Conservation (phyloP, 1,284 basidiomycete species). For the Boletus austroedulis region DNA sequence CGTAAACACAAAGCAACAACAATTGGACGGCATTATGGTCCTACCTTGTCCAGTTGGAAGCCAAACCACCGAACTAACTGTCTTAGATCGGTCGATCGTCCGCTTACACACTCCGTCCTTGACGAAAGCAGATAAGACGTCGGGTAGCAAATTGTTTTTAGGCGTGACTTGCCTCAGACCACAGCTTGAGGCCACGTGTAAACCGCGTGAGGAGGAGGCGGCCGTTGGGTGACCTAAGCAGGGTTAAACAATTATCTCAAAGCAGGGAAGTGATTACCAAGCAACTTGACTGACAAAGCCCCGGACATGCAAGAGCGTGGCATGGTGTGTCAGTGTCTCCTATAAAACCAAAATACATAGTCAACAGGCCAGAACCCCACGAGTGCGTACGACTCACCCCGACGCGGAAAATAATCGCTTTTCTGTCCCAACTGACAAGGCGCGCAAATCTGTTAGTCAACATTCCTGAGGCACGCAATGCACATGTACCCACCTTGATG, state of each 20-base stretch:
- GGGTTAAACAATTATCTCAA: no score
- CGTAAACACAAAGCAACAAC: no score
- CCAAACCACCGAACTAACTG: conserved; percentile 71
- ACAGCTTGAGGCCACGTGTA: conserved; percentile 68
- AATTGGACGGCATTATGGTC: no score
- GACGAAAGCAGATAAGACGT: no score
- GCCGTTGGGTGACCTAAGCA: conserved; percentile 73
- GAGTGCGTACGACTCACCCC: conserved; percentile 42
- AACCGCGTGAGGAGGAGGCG: conserved; percentile 64
- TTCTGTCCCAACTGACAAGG: conserved; percentile 66
- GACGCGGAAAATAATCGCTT: conserved; percentile 69
- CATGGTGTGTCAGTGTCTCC: conserved; percentile 58
- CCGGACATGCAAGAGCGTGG: conserved; percentile 65
- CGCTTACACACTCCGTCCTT: conserved; percentile 71
- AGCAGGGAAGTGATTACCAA: no score
- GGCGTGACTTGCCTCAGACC: no score
- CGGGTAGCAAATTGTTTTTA: no score
- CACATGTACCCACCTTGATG: conserved; percentile 30
- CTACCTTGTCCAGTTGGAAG: conserved; percentile 64
- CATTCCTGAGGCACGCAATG: neutral
- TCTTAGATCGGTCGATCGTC: conserved; percentile 61
- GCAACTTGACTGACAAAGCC: conserved; percentile 79
- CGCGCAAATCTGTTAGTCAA: neutral
- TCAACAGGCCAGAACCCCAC: neutral
- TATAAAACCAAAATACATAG: conserved; percentile 20